phyloP scores from a whole-genome alignment of 1,284 basidiomycete species.

The Trichosporon sp. region DNA sequence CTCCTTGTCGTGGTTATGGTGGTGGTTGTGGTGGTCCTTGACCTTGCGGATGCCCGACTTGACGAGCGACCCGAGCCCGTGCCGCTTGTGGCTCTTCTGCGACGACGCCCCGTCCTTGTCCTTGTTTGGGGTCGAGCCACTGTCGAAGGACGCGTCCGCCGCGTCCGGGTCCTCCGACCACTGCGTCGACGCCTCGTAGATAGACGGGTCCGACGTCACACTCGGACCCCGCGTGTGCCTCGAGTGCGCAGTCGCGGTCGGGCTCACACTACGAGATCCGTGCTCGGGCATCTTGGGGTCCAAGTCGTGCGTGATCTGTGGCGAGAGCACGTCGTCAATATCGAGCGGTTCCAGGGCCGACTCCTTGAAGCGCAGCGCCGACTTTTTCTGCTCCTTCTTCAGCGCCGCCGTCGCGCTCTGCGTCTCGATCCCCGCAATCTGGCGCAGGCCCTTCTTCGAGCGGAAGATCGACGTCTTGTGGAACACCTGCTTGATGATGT shows the following conservation, averaged over 20 bases:
- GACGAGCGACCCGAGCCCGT: neutral
- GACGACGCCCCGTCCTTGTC: neutral
- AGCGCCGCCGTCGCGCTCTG: neutral
- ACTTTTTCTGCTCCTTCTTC: constrained; percentile 9
- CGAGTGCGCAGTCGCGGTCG: neutral
- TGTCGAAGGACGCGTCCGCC: neutral
- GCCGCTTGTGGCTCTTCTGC: neutral
- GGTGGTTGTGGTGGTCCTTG: neutral
- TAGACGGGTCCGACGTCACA: neutral
- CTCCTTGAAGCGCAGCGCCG: constrained; percentile 16
- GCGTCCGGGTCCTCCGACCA: neutral
- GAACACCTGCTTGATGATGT: constrained; percentile 46
- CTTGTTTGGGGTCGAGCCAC: neutral
- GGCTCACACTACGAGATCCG: neutral
- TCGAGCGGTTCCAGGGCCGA: constrained; percentile 14
- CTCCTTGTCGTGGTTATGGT: neutral
- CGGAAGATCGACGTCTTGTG: constrained; percentile 42
- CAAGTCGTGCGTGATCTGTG: neutral
- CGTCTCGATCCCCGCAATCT: constrained; percentile 24
- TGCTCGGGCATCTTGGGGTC: constrained; percentile 1
- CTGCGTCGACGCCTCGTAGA: neutral
- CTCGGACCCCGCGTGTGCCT: neutral
- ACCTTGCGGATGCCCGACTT: neutral
- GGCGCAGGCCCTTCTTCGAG: constrained; percentile 34
- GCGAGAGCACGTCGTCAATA: constrained; percentile 9